These are phyloP conservation scores for Scolecobasidium constrictum DNA, from an alignment of 2,329 filamentous ascomycete species.

Conservation along the genomic window DNA sequence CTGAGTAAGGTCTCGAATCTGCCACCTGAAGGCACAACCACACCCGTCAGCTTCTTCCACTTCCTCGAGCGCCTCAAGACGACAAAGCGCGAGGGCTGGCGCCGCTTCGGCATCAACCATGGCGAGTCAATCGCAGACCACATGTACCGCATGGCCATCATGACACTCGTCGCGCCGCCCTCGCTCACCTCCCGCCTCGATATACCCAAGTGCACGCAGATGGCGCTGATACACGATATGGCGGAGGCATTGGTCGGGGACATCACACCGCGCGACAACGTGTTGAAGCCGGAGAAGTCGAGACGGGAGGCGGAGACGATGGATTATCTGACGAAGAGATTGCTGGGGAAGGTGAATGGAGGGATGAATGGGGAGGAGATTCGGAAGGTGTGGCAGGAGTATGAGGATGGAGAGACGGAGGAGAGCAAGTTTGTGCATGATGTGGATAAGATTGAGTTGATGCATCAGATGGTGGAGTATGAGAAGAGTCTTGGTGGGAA, in stretches of 20 bases:
- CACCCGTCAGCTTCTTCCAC: conserved; percentile 88
- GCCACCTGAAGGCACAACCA: conserved; percentile 50
- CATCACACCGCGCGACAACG: conserved; percentile 84
- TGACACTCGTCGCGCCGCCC: conserved; percentile 82
- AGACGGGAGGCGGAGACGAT: conserved; percentile 80
- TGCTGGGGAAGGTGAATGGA: conserved; percentile 68
- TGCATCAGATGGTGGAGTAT: conserved; percentile 95
- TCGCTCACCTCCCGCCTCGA: conserved; percentile 62
- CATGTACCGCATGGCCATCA: conserved; percentile 99
- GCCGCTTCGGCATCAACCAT: conserved; percentile 63
- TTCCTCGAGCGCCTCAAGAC: conserved; percentile 90
- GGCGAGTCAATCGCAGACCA: conserved; percentile 94
- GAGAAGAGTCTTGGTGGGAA: conserved; percentile 58
- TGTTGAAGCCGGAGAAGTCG: conserved; percentile 79
- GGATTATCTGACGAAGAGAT: conserved; percentile 68
- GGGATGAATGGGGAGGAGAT: conserved; percentile 61
- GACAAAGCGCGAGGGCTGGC: conserved; percentile 92
- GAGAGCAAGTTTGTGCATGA: conserved; percentile 92
- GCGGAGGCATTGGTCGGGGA: conserved; percentile 90
- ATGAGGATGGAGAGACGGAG: conserved; percentile 74
- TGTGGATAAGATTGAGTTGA: conserved; percentile 90
- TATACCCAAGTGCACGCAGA: conserved; percentile 75
- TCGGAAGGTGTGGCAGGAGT: conserved; percentile 80
- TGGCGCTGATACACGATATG: conserved; percentile 97
- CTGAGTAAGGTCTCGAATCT: conserved; percentile 51